Conservation (phyloP, 345 rosid species). For the Eucalyptus coolabah region DNA sequence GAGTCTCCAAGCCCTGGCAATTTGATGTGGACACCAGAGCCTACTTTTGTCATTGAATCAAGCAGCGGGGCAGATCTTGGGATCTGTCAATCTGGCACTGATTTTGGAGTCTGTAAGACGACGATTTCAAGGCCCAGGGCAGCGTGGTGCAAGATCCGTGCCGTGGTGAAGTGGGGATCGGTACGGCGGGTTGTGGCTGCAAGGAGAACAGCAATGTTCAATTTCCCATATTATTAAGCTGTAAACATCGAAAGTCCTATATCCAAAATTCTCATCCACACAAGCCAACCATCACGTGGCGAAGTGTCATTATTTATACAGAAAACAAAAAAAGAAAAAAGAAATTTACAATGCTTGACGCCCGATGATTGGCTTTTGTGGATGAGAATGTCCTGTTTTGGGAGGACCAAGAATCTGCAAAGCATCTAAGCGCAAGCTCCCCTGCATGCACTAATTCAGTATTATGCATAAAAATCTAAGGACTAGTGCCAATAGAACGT, state of each 20-base stretch:
- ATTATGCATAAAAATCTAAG: not conserved
- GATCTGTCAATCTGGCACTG: not conserved
- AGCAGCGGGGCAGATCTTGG: conserved; percentile 4
- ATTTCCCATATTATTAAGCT: not conserved
- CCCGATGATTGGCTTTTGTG: not conserved
- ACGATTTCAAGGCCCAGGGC: conserved; percentile 23
- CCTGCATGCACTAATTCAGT: not conserved
- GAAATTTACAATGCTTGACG: not conserved
- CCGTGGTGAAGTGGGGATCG: conserved; percentile 25
- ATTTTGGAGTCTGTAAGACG: not conserved
- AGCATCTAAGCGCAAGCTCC: not conserved
- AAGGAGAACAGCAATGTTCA: not conserved
- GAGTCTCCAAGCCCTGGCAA: not conserved
- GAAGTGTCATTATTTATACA: not conserved
- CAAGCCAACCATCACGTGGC: not conserved
- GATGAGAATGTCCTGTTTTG: not conserved
- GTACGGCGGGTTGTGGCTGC: conserved; percentile 11
- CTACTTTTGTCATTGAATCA: not conserved
- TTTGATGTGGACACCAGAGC: not conserved
- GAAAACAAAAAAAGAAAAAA: not conserved
- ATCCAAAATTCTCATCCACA: not conserved
- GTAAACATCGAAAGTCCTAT: not conserved
- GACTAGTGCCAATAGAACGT: not conserved
- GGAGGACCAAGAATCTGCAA: not conserved
- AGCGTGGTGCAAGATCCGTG: conserved; percentile 59